Conservation (phyloP, 2,329 filamentous ascomycete species). For the Bipolaris sorokiniana region DNA sequence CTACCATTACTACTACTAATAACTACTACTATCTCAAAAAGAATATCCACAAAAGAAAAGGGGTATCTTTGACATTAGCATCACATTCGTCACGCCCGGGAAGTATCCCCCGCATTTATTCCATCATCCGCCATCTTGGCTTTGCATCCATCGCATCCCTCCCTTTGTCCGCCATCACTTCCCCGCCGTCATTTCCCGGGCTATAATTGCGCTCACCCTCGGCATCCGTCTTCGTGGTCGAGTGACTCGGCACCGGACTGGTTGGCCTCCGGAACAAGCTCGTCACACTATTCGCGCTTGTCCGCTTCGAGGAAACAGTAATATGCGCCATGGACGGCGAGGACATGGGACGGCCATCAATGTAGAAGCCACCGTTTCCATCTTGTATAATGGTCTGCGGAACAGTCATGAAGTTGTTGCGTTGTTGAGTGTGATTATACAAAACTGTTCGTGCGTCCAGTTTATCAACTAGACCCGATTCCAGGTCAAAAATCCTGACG, state of each 20-base stretch:
- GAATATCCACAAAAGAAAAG: not conserved
- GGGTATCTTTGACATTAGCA: slow-evolving; percentile 3
- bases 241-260: slow-evolving; percentile 14
- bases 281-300: slow-evolving; percentile 19
- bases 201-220: slow-evolving; percentile 3
- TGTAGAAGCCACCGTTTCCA: slow-evolving; percentile 25
- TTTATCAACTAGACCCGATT: slow-evolving; percentile 10
- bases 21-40: not conserved
- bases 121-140: slow-evolving; percentile 22
- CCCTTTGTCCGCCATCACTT: slow-evolving; percentile 24
- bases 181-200: not conserved
- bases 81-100: not conserved
- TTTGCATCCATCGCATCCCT: slow-evolving; percentile 35
- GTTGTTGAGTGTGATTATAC: slow-evolving; percentile 4
- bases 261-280: slow-evolving; percentile 13
- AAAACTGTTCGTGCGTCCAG: slow-evolving; percentile 8
- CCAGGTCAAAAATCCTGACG: slow-evolving; percentile 17
- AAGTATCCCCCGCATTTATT: not conserved
- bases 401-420: not conserved
- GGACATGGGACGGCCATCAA: slow-evolving; percentile 18
- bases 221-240: not conserved
- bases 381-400: slow-evolving; percentile 16
- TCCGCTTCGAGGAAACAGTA: slow-evolving; percentile 11
- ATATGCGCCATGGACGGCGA: slow-evolving; percentile 22
- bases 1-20: too few relatives aligned